A percentile compares a stretch with the other conserved stretches of the same genome.
Conservation (phyloP, 2,329 filamentous ascomycete species). For the Fonsecaea pedrosoi region DNA sequence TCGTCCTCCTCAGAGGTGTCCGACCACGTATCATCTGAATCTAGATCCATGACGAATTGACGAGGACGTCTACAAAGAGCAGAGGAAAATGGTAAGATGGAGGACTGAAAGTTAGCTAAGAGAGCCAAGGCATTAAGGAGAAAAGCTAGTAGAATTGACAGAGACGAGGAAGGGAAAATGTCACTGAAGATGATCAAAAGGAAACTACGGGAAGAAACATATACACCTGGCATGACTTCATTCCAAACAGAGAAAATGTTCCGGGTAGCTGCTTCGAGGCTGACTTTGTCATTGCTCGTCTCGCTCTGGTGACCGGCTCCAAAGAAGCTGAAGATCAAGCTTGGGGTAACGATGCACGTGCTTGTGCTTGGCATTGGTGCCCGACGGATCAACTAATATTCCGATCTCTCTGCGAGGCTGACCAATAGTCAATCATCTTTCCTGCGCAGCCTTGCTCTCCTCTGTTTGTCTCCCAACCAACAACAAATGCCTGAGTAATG, state of each 20-base stretch:
- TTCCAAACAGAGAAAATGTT: neutral
- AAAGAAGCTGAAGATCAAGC: slow-evolving; percentile 6
- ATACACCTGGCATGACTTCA: neutral
- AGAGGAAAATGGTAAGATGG: neutral
- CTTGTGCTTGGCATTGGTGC: neutral
- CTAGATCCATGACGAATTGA: slow-evolving; percentile 11
- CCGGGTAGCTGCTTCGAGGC: neutral
- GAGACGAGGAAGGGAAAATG: neutral
- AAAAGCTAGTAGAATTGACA: neutral
- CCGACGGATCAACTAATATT: neutral
- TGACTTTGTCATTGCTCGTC: neutral
- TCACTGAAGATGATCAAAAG: neutral
- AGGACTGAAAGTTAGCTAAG: neutral
- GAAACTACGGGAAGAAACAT: neutral
- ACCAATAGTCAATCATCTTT: neutral
- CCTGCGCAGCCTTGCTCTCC: neutral
- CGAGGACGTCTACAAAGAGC: neutral
- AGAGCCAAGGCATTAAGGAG: neutral
- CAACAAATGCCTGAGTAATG: neutral
- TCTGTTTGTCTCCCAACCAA: neutral
- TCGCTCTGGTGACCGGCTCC: neutral
- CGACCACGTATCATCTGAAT: slow-evolving; percentile 30
- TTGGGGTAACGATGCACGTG: neutral
- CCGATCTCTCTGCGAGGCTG: neutral
- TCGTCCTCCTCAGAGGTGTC: slow-evolving; percentile 26